Percentiles rank a stretch among this genome's conserved stretches.
These are phyloP conservation scores for Candida corydali DNA, from an alignment of 805 yeast genomes.

Conservation along the genomic window DNA sequence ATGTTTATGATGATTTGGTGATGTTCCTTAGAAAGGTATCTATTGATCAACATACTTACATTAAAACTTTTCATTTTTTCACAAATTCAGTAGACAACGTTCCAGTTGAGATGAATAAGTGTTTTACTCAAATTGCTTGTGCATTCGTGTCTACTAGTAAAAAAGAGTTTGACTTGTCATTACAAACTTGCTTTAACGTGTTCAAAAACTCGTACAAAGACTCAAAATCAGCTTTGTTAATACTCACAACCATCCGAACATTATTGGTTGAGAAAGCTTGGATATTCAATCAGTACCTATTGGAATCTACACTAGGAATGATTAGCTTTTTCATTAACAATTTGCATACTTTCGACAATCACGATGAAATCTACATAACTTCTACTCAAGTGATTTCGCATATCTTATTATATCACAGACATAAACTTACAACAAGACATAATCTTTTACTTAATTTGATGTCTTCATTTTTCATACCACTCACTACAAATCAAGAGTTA, in stretches of 20 bases:
- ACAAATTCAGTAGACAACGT: conserved; percentile 15
- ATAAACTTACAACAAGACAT: conserved; percentile 65
- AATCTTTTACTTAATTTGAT: conserved; percentile 56
- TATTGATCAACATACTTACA: conserved; percentile 9
- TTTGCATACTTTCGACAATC: neutral
- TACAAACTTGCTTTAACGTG: conserved; percentile 21
- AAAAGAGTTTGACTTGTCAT: conserved; percentile 22
- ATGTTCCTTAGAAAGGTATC: conserved; percentile 10
- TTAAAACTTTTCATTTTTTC: conserved; percentile 11
- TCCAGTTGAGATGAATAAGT: conserved; percentile 10
- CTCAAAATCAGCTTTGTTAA: conserved; percentile 6
- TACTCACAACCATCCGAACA: conserved; percentile 28
- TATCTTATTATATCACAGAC: conserved; percentile 64
- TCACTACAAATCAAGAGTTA: conserved; percentile 21
- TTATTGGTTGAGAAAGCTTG: conserved; percentile 47
- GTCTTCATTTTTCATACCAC: conserved; percentile 45
- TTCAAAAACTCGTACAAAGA: conserved; percentile 6
- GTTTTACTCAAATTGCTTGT: conserved; percentile 18
- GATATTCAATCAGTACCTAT: conserved; percentile 60
- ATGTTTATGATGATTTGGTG: conserved; percentile 4
- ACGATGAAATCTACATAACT: conserved; percentile 26
- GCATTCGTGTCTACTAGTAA: conserved; percentile 13
- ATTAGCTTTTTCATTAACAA: conserved; percentile 17
- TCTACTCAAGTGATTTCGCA: conserved; percentile 53
- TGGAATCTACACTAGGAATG: conserved; percentile 51